Conservation (phyloP, 805 yeast genomes). For the Pichia heedii region DNA sequence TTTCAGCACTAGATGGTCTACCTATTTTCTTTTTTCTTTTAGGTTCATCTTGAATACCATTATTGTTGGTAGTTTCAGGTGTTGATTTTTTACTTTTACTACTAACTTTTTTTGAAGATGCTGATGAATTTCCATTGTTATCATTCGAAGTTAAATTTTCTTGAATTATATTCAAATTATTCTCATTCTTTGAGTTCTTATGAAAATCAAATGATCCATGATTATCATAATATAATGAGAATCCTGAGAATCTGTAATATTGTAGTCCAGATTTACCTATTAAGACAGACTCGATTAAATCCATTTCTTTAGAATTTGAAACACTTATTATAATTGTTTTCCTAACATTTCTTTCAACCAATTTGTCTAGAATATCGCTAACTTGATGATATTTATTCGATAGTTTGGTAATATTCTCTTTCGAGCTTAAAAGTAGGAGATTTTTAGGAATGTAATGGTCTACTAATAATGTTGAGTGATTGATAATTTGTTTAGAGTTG, state of each 20-base stretch:
- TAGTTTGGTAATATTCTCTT: slow-evolving; percentile 40
- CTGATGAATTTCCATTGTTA: not conserved
- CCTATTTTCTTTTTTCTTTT: slow-evolving; percentile 5
- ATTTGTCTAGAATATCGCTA: slow-evolving; percentile 37
- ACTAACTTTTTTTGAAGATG: not conserved
- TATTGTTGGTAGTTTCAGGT: not conserved
- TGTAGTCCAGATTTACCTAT: slow-evolving; percentile 57
- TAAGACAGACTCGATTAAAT: slow-evolving; percentile 67
- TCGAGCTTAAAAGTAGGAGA: slow-evolving; percentile 55
- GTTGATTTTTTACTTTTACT: not conserved
- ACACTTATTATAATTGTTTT: slow-evolving; percentile 42
- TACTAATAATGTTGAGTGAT: slow-evolving; percentile 64
- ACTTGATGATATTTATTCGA: slow-evolving; percentile 54
- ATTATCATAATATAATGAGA: slow-evolving; percentile 35
- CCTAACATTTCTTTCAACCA: slow-evolving; percentile 17
- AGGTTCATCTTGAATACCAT: not conserved
- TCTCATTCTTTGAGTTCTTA: slow-evolving; percentile 8
- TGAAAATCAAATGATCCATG: slow-evolving; percentile 26
- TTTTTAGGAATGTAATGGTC: slow-evolving; percentile 73
- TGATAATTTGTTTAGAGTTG: slow-evolving; percentile 41
- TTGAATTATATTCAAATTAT: not conserved
- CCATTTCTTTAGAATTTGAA: slow-evolving; percentile 57
- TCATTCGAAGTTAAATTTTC: not conserved
- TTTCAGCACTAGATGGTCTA: slow-evolving; percentile 4
- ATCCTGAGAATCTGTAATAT: slow-evolving; percentile 61